Conservation (phyloP, 2,329 filamentous ascomycete genomes). For the Leptosphaerulina australis region DNA sequence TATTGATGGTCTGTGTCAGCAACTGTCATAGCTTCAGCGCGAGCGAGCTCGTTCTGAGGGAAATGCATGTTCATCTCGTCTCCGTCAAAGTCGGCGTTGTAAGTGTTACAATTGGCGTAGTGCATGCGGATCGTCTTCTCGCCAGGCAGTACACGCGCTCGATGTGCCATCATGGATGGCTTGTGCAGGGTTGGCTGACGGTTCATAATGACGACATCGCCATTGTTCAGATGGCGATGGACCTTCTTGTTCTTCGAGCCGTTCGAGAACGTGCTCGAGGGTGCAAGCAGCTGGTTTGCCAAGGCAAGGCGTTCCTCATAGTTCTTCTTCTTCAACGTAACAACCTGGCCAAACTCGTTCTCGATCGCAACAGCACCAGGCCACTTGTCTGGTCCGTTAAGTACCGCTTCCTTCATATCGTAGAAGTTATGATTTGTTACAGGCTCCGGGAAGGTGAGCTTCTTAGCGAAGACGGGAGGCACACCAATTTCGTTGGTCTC, state of each 20-base stretch:
- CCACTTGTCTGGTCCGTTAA: constrained; percentile 93
- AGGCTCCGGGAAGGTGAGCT: constrained; percentile 94
- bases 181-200: constrained; percentile 97
- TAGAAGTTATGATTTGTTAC: constrained; percentile 97
- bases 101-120: constrained; percentile 99
- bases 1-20: constrained; percentile 98
- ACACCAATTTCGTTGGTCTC: constrained; percentile 99
- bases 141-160: constrained; percentile 86
- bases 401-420: constrained; percentile 92
- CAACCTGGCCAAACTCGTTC: constrained; percentile 90
- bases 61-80: constrained; percentile 99
- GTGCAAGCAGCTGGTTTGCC: constrained; percentile 90
- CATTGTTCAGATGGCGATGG: constrained; percentile 91
- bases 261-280: constrained; percentile 74
- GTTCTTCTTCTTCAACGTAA: constrained; percentile 85
- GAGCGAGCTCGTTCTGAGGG: constrained; percentile 92
- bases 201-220: constrained; percentile 98
- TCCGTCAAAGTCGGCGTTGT: constrained; percentile 98
- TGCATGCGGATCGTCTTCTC: constrained; percentile 99
- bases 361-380: constrained; percentile 94
- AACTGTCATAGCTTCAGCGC: constrained; percentile 89
- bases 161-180: constrained; percentile 98
- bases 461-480: constrained; percentile 95
- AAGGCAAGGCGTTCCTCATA: constrained; percentile 85
- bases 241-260: constrained; percentile 93